Evolutionary conservation across 1,284 basidiomycete genomes (phyloP), one percentile per base, ranked within the genome.

Genomic region (Singerocomus rubriflavus): DNA sequence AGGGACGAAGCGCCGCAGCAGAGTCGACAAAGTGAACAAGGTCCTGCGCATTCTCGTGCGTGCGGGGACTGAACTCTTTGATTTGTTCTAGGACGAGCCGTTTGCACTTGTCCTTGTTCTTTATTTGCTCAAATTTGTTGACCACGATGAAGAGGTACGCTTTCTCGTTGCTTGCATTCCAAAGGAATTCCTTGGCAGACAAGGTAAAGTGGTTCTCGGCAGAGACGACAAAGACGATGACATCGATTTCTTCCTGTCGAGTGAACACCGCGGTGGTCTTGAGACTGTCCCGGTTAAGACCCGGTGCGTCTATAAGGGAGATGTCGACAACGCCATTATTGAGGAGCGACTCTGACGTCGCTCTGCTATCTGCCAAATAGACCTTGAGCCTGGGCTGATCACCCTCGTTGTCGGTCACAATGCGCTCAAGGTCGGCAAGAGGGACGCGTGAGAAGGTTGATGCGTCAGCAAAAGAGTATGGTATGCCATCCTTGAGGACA

Each of bases 151-250:
- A 99, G 34, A 99, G 77, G 68, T 97, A 97, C 0, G 96, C 93
- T 76, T 99, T 99, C 74, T 99, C 97, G 65, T 94, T 90, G 71
- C 89, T 91, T 1, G 97, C 95, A 61, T 86, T 93, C 76, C 78
- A 83, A 39, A 99, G 79, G 76, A 99, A 99, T 71, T 99, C 95
- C 65, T 91, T 92, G 9, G 93, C 91, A 0, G 93, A 96, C 7
- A 98, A 80, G 0, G 97, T 99, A 68, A 99, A 98, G 76, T 99
- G 96, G 71, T 99, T 99, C 73, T 98, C 96, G 7, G 97, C 94
- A 1, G 91, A 94, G 43, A 98, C 94, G 57, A 98, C 94, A 69
- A 99, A 99, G 48, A 99, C 95, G 50, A 99, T 85, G 27, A 99
- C 96, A 66, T 99, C 97, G 49, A 99, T 99, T 72, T 98, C 94